These are phyloP conservation scores for Chalara sp. DNA, from an alignment of 2,329 filamentous ascomycete species.

Conservation along the genomic window DNA sequence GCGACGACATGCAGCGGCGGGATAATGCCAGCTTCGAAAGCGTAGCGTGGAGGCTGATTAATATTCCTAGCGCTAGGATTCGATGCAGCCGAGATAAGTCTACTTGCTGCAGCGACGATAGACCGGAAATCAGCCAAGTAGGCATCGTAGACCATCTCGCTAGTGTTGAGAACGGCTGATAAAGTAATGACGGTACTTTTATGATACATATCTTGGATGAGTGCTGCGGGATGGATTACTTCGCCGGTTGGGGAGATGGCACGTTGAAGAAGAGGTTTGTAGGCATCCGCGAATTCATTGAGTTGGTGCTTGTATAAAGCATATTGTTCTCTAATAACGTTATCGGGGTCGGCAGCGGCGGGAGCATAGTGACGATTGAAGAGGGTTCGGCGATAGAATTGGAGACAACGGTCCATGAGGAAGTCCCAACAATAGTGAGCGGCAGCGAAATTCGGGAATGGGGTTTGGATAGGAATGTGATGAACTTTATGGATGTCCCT, in stretches of 20 bases:
- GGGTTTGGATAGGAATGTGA: slow-evolving; percentile 18
- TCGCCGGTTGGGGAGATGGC: slow-evolving; percentile 15
- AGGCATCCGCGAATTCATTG: slow-evolving; percentile 17
- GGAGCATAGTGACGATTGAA: slow-evolving; percentile 18
- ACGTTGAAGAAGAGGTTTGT: slow-evolving; percentile 17
- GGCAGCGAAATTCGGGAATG: slow-evolving; percentile 16
- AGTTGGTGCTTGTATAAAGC: slow-evolving; percentile 12
- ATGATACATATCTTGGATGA: slow-evolving; percentile 17
- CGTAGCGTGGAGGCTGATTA: slow-evolving; percentile 41
- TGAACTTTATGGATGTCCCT: slow-evolving; percentile 20
- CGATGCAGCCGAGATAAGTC: slow-evolving; percentile 7
- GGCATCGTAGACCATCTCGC: slow-evolving; percentile 22
- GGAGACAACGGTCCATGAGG: slow-evolving; percentile 21
- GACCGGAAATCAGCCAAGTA: slow-evolving; percentile 17
- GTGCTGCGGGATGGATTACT: slow-evolving; percentile 15
- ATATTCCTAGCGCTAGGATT: not conserved
- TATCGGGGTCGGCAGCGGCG: slow-evolving; percentile 9
- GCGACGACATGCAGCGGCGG: slow-evolving; percentile 60
- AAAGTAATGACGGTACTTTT: slow-evolving; percentile 17
- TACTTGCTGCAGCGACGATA: slow-evolving; percentile 15
- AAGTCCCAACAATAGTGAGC: slow-evolving; percentile 25
- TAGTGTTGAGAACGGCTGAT: slow-evolving; percentile 10
- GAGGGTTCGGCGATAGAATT: slow-evolving; percentile 20
- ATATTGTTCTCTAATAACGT: slow-evolving; percentile 12
- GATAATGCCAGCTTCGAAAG: slow-evolving; percentile 57